Base-by-base conservation (phyloP, 1,284 basidiomycete species). In the Phellinidium pouzarii region DNA sequence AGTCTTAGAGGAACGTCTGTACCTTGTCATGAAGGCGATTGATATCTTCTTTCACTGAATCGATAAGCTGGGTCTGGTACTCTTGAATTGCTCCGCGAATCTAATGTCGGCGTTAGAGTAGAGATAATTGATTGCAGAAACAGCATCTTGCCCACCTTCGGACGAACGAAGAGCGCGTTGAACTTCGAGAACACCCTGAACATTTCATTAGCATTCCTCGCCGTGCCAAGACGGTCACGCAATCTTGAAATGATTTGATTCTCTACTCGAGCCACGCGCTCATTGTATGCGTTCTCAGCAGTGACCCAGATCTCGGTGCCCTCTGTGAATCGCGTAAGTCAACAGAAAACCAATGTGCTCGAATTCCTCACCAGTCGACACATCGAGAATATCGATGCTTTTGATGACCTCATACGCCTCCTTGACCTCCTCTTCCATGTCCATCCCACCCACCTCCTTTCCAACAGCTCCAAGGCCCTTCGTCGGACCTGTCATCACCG, bases 101-200 rank as follows among this genome's bases (percentile, higher is more conserved):
- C 89, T 93, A 57, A 7, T 34, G 3, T 3, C 6, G 14, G 14
- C 6, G 31, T 34, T 8, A 34, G 31, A 9, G 17, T 48, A 34
- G 3, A 23, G n/a, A 19, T n/a, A 20, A 37, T 19, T 37, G 17
- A 53, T 25, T 25, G n/a, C 17, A 54, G 26, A 38, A 49, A 14
- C n/a, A 27, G 26, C 17, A 45, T 17, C 44, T 3, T 11, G 2
- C 49, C 75, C 48, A 91, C 92, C 82, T 98, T 98, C n/a, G 94
- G 95, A 56, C 96, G 79, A 29, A 99, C 94, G 65, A 99, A 98
- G 29, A 99, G 73, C 1, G 91, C 91, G 68, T 99, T 98, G 76
- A 98, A 99, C 70, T 96, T 96, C 4, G 92, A 95, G 69, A 99
- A 95, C 44, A 98, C 95, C 50, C 94, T 81, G 71, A 99, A 98